Percentiles rank a stretch among this genome's conserved stretches.
These are phyloP conservation scores for Vitis amurensis DNA, from an alignment of 164 flowering plant species.

Conservation along the genomic window DNA sequence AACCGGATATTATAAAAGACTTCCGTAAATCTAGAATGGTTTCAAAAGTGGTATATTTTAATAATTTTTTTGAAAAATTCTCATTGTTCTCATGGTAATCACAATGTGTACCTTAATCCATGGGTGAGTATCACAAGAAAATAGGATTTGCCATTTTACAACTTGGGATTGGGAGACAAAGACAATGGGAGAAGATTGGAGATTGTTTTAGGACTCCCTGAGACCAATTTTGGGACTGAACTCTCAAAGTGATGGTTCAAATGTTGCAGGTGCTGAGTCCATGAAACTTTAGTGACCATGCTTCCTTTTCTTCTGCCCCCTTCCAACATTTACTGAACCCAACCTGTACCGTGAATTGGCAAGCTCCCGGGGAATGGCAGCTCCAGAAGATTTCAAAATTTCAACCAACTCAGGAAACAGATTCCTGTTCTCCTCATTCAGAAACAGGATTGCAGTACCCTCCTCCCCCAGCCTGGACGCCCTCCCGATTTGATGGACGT, in stretches of 20 bases:
- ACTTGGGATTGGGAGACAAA: no score
- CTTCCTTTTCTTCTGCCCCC: conserved; percentile 60
- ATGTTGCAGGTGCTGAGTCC: no score
- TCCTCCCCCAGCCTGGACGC: conserved; percentile 85
- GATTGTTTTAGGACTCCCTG: no score
- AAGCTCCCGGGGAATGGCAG: conserved; percentile 79
- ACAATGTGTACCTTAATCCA: no score
- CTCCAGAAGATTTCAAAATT: conserved; percentile 63
- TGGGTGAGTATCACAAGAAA: no score
- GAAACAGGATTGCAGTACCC: conserved; percentile 69
- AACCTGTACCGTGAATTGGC: conserved; percentile 49
- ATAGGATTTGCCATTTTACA: no score
- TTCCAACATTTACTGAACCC: conserved; percentile 25
- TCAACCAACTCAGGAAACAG: conserved; percentile 66
- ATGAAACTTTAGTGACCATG: conserved; percentile 27
- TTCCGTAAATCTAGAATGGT: no score
- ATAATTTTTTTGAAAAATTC: no score
- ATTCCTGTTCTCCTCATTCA: conserved; percentile 75
- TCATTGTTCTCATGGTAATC: no score
- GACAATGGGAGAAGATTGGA: no score
- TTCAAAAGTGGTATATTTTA: no score
- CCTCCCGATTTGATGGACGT: conserved; percentile 90
- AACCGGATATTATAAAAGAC: no score
- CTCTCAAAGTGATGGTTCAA: background rate
- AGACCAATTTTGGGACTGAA: background rate